Conservation (phyloP, 352 stramenopile genomes). For the Globisporangium apiculatum region DNA sequence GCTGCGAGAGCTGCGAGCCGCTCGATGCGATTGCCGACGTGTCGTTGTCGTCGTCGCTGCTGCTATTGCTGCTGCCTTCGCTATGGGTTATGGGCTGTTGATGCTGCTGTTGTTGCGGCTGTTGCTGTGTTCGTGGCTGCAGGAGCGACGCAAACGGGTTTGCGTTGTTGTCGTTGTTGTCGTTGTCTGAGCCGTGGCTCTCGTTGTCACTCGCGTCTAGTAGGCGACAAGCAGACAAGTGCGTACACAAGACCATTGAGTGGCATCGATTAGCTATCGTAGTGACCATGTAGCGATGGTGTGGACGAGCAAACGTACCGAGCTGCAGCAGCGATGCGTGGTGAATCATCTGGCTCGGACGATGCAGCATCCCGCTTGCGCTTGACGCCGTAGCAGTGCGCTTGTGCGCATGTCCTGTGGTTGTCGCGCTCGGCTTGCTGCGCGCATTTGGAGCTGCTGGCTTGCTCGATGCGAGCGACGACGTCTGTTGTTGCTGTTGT, state of each 20-base stretch:
- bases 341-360: slow-evolving; percentile 36
- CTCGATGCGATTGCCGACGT: background rate
- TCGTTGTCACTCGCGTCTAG: slow-evolving; percentile 3
- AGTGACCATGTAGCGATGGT: background rate
- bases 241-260: background rate
- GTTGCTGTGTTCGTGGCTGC: slow-evolving; percentile 30
- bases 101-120: slow-evolving; percentile 1
- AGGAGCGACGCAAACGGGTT: slow-evolving; percentile 67
- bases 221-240: background rate
- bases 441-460: background rate
- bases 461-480: background rate
- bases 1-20: background rate
- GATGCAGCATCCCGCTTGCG: slow-evolving; percentile 13
- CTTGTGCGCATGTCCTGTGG: background rate
- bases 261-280: background rate
- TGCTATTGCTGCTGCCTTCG: background rate
- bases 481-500: background rate
- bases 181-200: slow-evolving; percentile 9
- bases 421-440: background rate
- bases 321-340: slow-evolving; percentile 30
- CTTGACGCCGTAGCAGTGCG: slow-evolving; percentile 1
- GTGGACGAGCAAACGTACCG: slow-evolving; percentile 15
- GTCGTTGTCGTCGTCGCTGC: background rate
- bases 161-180: slow-evolving; percentile 25
- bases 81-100: background rate